phyloP scores from a whole-genome alignment of 2,329 filamentous ascomycete genomes.

The Aspergillus sp. region DNA sequence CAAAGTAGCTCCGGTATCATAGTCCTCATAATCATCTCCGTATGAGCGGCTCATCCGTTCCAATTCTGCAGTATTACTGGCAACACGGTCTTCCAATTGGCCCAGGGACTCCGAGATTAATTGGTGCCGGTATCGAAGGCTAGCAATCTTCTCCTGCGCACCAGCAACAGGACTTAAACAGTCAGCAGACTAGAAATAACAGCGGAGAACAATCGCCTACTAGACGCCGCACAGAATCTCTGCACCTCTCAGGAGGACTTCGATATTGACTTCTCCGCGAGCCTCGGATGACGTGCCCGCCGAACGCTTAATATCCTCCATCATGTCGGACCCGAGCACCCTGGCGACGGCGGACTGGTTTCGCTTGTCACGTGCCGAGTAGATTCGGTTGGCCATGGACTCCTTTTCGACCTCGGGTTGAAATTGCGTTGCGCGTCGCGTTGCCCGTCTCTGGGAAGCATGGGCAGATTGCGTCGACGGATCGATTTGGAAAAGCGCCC shows the following conservation, averaged over 20 bases:
- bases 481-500: slow-evolving; percentile 87
- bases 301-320: slow-evolving; percentile 62
- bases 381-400: slow-evolving; percentile 38
- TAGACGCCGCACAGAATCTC: slow-evolving; percentile 88
- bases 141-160: slow-evolving; percentile 64
- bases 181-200: slow-evolving; percentile 4
- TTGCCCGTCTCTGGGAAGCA: slow-evolving; percentile 38
- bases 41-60: slow-evolving; percentile 57
- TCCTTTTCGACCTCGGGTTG: slow-evolving; percentile 27
- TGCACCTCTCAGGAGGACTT: slow-evolving; percentile 72
- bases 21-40: slow-evolving; percentile 47
- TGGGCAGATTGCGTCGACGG: slow-evolving; percentile 48
- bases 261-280: slow-evolving; percentile 70
- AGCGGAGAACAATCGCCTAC: slow-evolving; percentile 32
- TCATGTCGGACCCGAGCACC: slow-evolving; percentile 77
- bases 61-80: slow-evolving; percentile 64
- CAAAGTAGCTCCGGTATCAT: slow-evolving; percentile 34
- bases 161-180: slow-evolving; percentile 58
- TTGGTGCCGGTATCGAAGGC: slow-evolving; percentile 60
- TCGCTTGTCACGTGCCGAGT: slow-evolving; percentile 50
- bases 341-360: slow-evolving; percentile 76
- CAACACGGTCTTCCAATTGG: slow-evolving; percentile 72
- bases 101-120: slow-evolving; percentile 64
- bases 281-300: slow-evolving; percentile 45
- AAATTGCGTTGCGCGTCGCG: slow-evolving; percentile 42